phyloP scores from a whole-genome alignment of 2,329 filamentous ascomycete genomes.

The Penicillium oxalicum region DNA sequence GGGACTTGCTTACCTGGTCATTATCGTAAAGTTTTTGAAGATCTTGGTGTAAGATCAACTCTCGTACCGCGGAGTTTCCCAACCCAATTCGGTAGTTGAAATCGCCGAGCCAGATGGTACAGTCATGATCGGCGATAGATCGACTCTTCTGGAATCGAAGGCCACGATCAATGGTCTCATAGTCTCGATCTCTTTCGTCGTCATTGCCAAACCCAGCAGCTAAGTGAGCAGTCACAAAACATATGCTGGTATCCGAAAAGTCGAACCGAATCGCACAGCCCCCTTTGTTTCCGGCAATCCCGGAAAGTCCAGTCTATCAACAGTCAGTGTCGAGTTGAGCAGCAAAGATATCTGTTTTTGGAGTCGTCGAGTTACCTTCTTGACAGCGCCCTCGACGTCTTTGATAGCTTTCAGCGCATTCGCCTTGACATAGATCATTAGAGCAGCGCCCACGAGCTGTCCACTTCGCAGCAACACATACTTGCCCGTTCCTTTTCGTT shows the following conservation, averaged over 20 bases:
- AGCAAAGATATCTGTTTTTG: too few species aligned
- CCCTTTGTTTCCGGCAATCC: conserved; percentile 96
- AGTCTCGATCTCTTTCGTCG: conserved; percentile 91
- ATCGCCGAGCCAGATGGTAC: conserved; percentile 91
- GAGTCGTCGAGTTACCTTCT: conserved; percentile 54
- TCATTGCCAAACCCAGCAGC: conserved; percentile 96
- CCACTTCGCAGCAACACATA: conserved; percentile 89
- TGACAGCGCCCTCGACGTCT: conserved; percentile 92
- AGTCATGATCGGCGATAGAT: conserved; percentile 84
- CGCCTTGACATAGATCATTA: conserved; percentile 84
- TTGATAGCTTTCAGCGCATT: conserved; percentile 76
- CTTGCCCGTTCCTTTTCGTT: conserved; percentile 59
- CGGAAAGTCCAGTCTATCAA: conserved; percentile 72
- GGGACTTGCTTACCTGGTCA: conserved; percentile 60
- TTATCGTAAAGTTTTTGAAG: conserved; percentile 80
- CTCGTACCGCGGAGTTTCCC: conserved; percentile 67
- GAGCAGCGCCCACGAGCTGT: conserved; percentile 86
- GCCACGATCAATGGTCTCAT: conserved; percentile 79
- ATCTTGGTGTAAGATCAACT: conserved; percentile 65
- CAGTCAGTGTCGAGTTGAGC: too few species aligned
- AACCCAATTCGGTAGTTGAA: conserved; percentile 98
- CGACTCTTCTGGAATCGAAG: conserved; percentile 86
- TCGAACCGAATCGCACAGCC: conserved; percentile 95
- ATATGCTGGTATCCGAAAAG: conserved; percentile 85
- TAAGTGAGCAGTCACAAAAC: conserved; percentile 93